Conservation (phyloP, 2,329 filamentous ascomycete genomes). For the Trichoderma polysporum region DNA sequence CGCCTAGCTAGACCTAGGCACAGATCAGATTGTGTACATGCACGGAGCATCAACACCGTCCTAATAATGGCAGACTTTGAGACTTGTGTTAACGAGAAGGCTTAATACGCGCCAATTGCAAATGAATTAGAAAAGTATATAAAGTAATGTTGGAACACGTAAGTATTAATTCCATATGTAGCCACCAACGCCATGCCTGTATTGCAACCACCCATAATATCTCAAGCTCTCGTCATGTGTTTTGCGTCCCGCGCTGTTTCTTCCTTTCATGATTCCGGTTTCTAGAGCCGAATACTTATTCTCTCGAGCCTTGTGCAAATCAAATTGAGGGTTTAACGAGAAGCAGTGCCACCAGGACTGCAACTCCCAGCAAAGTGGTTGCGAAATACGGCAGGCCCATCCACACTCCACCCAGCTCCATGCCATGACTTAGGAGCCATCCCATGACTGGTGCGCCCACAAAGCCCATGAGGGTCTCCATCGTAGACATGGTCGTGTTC, state of each 20-base stretch:
- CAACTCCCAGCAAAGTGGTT: constrained; percentile 34
- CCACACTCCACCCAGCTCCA: constrained; percentile 47
- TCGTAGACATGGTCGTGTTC: constrained; percentile 52
- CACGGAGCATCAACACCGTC: background rate
- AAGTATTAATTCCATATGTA: background rate
- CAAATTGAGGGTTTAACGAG: constrained; percentile 29
- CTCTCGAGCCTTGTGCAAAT: constrained; percentile 19
- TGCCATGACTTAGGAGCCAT: constrained; percentile 45
- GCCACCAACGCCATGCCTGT: constrained; percentile 3
- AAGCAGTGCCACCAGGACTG: constrained; percentile 34
- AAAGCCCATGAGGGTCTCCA: constrained; percentile 51
- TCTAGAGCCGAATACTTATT: background rate
- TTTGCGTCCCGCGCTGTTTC: background rate
- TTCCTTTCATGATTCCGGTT: background rate
- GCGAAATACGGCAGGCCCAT: constrained; percentile 51
- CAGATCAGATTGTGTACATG: too few relatives aligned
- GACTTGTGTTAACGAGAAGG: background rate
- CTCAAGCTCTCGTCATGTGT: background rate
- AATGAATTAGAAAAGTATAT: background rate
- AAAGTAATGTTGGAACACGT: too few relatives aligned
- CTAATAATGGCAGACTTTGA: background rate
- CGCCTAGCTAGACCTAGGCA: background rate
- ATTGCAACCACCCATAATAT: background rate
- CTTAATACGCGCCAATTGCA: background rate
- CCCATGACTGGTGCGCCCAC: constrained; percentile 48